Evolutionary conservation across 345 rosid species (phyloP).

Genomic region (Excoecaria agallocha): DNA sequence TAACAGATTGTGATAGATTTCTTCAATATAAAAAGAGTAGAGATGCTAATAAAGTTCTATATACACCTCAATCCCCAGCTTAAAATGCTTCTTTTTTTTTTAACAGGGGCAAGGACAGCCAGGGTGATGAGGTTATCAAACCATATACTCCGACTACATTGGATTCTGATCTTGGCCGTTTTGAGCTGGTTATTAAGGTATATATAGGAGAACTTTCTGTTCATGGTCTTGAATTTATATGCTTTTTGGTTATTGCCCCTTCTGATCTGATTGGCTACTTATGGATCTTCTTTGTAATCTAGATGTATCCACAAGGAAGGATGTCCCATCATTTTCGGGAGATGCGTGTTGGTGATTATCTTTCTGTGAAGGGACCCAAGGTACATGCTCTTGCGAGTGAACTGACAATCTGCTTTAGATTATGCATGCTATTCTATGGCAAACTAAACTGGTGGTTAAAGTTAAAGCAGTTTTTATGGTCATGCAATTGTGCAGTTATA

Average conservation of each 20-base stretch:
- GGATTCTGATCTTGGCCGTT: slow-evolving; percentile 86
- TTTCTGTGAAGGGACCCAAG: slow-evolving; percentile 97
- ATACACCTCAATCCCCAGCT: no score
- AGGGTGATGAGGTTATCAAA: slow-evolving; percentile 82
- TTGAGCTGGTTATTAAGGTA: slow-evolving; percentile 91
- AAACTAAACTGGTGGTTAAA: no score
- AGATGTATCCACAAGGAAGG: slow-evolving; percentile 99
- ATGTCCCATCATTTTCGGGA: slow-evolving; percentile 99
- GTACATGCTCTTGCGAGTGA: slow-evolving; percentile 35
- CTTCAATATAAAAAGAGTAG: neutral
- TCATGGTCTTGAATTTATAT: slow-evolving; percentile 13
- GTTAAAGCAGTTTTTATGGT: no score
- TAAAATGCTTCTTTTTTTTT: neutral
- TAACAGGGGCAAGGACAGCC: slow-evolving; percentile 79
- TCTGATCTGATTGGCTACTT: neutral
- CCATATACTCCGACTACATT: slow-evolving; percentile 94
- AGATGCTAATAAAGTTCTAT: neutral
- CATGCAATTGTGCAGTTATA: no score
- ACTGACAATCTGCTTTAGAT: neutral
- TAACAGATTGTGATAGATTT: neutral
- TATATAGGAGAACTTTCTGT: slow-evolving; percentile 7
- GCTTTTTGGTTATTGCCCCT: neutral
- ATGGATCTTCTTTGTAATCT: slow-evolving; percentile 15
- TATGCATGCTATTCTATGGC: no score
- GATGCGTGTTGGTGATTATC: slow-evolving; percentile 79